These are phyloP conservation scores for Talaromyces verruculosus DNA, from an alignment of 2,329 filamentous ascomycete species.

Conservation along the genomic window DNA sequence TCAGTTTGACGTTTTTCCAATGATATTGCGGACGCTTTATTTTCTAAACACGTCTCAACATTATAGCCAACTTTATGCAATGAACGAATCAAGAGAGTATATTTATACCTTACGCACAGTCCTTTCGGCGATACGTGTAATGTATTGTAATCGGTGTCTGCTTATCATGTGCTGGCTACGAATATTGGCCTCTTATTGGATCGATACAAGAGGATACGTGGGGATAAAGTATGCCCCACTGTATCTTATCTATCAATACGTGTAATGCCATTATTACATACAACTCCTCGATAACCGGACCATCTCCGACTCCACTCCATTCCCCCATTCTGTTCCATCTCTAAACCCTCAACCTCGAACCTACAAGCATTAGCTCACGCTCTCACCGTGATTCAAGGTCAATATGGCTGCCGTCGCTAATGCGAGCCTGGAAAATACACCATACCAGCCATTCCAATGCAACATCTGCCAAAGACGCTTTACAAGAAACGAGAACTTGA, in stretches of 20 bases:
- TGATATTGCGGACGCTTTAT: not conserved
- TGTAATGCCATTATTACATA: not conserved
- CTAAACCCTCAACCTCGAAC: not conserved
- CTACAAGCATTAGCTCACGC: not conserved
- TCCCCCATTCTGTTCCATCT: not conserved
- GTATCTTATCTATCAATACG: not conserved
- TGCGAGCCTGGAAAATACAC: slow-evolving; percentile 10
- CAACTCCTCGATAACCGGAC: not conserved
- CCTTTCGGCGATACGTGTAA: not conserved
- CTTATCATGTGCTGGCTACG: not conserved
- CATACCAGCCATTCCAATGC: slow-evolving; percentile 44
- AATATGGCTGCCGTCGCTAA: not conserved
- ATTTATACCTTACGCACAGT: not conserved
- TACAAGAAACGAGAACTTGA: slow-evolving; percentile 45
- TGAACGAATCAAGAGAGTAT: not conserved
- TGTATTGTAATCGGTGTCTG: not conserved
- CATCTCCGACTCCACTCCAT: not conserved
- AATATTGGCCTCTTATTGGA: not conserved
- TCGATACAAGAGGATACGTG: not conserved
- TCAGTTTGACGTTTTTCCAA: not conserved
- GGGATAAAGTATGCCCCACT: not conserved
- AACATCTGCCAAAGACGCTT: slow-evolving; percentile 41
- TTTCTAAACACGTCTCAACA: not conserved
- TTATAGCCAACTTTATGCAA: not conserved
- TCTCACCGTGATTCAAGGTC: not conserved